Conservation (phyloP, 164 flowering plant genomes). For the Piper betle region DNA sequence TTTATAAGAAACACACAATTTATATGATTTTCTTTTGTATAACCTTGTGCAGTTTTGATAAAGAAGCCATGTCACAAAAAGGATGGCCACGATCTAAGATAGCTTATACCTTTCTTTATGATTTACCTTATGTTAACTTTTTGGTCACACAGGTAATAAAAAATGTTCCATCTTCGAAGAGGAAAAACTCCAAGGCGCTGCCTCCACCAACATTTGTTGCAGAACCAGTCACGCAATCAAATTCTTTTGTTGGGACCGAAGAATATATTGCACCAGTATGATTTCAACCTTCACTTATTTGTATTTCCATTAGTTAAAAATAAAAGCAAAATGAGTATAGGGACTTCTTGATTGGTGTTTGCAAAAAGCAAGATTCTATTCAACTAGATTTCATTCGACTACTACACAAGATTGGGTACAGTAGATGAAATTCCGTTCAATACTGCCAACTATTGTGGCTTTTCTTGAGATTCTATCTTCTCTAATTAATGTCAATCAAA, state of each 20-base stretch:
- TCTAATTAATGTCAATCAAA: no score
- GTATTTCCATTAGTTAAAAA: not conserved
- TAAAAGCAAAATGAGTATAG: not conserved
- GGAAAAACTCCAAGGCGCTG: slow-evolving; percentile 47
- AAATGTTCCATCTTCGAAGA: slow-evolving; percentile 31
- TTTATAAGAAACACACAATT: no score
- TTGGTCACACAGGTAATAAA: slow-evolving; percentile 42
- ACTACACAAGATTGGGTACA: not conserved
- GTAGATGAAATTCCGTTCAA: not conserved
- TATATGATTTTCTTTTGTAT: no score
- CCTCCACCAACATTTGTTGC: slow-evolving; percentile 81
- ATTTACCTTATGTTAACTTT: not conserved
- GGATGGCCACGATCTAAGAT: no score
- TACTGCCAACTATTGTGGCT: not conserved
- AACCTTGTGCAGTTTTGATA: no score
- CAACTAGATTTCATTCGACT: no score
- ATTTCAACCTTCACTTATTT: not conserved
- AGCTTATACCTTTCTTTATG: no score
- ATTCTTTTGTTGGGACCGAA: slow-evolving; percentile 98
- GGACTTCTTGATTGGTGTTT: not conserved
- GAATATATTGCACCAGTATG: slow-evolving; percentile 98
- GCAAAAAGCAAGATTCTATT: not conserved
- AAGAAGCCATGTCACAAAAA: no score
- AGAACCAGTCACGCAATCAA: slow-evolving; percentile 73
- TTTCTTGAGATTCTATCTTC: no score